Evolutionary conservation across 2,329 filamentous ascomycete genomes (phyloP).

Genomic region (Cryphonectria naterciae): DNA sequence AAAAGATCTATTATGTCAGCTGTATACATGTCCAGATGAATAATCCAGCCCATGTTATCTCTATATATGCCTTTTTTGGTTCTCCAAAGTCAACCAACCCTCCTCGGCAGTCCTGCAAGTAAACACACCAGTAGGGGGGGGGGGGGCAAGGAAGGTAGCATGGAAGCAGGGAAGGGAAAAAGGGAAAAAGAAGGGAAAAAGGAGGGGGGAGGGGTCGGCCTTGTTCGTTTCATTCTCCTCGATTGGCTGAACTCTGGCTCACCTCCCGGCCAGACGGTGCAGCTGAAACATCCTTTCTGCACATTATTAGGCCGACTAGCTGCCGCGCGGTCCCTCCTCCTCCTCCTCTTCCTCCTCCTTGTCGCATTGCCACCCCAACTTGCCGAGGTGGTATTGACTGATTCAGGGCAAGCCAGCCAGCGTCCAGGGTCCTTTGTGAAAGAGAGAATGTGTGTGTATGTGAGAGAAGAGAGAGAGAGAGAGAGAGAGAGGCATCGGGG

Average conservation of each 20-base stretch:
- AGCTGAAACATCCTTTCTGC: constrained; percentile 23
- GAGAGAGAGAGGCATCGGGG: background rate
- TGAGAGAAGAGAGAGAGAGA: background rate
- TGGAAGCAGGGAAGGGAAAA: background rate
- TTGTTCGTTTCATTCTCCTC: background rate
- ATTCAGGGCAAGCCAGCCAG: background rate
- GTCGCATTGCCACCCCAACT: background rate
- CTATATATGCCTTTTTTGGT: background rate
- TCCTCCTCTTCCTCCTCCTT: background rate
- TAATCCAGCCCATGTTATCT: too few relatives aligned
- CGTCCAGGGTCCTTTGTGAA: background rate
- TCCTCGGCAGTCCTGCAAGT: background rate
- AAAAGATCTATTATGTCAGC: background rate
- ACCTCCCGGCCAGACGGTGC: constrained; percentile 15
- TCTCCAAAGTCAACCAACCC: background rate
- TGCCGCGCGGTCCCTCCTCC: background rate
- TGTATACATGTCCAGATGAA: too few relatives aligned
- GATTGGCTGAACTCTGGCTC: constrained; percentile 18
- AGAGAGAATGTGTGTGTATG: background rate
- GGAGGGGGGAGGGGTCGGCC: background rate
- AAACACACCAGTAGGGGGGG: background rate
- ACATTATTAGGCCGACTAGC: constrained; percentile 15
- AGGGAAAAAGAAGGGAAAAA: background rate
- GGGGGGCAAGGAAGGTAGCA: background rate
- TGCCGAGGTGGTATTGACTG: background rate